Conservation (phyloP, 108 stramenopile genomes). For the Schizochytrium sp. region DNA sequence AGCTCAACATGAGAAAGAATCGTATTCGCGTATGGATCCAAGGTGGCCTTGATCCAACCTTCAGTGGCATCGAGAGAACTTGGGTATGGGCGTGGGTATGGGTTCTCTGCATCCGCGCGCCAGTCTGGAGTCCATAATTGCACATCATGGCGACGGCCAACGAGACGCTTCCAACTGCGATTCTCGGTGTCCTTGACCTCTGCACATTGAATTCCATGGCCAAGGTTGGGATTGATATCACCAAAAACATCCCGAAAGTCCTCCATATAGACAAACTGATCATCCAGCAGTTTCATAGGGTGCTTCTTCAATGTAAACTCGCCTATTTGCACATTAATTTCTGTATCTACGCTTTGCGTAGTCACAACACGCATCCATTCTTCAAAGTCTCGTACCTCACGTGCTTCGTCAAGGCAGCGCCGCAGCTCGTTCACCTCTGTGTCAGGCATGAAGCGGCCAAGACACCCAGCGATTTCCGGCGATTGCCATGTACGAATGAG, state of each 20-base stretch:
- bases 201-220: constrained; percentile 81
- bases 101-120: constrained; percentile 79
- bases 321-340: constrained; percentile 93
- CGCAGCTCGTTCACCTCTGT: constrained; percentile 92
- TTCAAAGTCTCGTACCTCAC: constrained; percentile 87
- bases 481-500: constrained; percentile 87
- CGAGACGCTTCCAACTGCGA: constrained; percentile 94
- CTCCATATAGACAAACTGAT: constrained; percentile 85
- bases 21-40: constrained; percentile 85
- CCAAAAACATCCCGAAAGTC: constrained; percentile 85
- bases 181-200: constrained; percentile 95
- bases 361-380: constrained; percentile 97
- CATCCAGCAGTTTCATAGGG: constrained; percentile 93
- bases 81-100: constrained; percentile 85
- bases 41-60: constrained; percentile 88
- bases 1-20: constrained; percentile 88
- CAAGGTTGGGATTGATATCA: background rate
- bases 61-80: constrained; percentile 81
- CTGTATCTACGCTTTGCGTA: constrained; percentile 95
- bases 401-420: constrained; percentile 86
- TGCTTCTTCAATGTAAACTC: constrained; percentile 98
- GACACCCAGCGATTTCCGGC: constrained; percentile 89
- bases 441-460: constrained; percentile 95
- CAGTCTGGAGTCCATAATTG: constrained; percentile 91
- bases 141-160: constrained; percentile 95